Base-by-base conservation (phyloP, 2,329 filamentous ascomycete species). In the Ophiobolus disseminans region DNA sequence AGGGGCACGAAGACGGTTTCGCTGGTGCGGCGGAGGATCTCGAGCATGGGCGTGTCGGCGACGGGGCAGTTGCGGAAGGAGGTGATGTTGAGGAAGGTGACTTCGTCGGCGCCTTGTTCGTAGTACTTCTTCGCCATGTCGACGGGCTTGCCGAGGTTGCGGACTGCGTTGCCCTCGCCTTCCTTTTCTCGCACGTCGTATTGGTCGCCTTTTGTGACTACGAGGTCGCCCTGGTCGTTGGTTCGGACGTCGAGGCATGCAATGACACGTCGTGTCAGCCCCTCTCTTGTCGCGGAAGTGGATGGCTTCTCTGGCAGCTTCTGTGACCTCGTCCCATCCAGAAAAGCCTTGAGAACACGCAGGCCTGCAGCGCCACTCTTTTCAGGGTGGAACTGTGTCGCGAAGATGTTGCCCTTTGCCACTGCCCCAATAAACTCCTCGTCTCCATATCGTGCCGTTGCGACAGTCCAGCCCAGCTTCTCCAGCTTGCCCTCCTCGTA, bases 41-140 rank as follows among this genome's bases (percentile, higher is more conserved):
- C 93, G 41, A 99, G 85, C 94, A 99, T 99, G 6, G 94, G 94
- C 3, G 92, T 79, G 76, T 99, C 94, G 58, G 87, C 90, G 10
- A 97, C 76, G 6, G 94, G 94, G 58, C 91, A 96, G 78, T 97
- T 94, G 54, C 94, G 87, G 83, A 99, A 99, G 16, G 89, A 94
- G 1, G 93, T 99, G 69, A 99, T 99, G 81, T 99, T 99, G 60
- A 99, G 82, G 75, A 99, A 99, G 1, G 93, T 96, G 46, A 99
- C 84, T 76, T 99, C 94, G 74, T 99, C 94, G 10, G 94, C 92
- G 50, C 94, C 94, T 76, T 96, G 91, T 68, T 95, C 88, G 79
- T 97, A 99, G 80, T 99, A 99, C 66, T 85, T 86, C 74, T 85
- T 86, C 7, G 94, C 94, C 84, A 99, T 89, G 58, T 96, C 91